These are phyloP conservation scores for Tephrocybe sp. DNA, from an alignment of 768 basidiomycete species.

Conservation along the genomic window DNA sequence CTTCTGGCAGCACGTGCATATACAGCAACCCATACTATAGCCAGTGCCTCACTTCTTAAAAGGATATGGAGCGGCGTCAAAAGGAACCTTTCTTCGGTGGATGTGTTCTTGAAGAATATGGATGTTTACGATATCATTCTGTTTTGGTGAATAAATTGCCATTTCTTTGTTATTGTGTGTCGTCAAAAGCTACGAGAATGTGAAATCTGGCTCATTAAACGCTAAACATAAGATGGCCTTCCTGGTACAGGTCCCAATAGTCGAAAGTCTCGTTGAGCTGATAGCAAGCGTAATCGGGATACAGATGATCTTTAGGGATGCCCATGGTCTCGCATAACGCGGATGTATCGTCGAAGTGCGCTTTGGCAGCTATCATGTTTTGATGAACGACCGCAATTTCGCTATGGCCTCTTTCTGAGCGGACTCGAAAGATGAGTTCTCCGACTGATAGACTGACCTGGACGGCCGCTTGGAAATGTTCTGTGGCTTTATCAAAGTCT, in stretches of 20 bases:
- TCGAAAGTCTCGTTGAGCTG: not conserved
- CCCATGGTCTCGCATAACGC: constrained; percentile 7
- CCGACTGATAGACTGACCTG: not conserved
- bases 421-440: not conserved
- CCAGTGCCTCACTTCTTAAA: too few species aligned
- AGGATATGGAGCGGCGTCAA: too few species aligned
- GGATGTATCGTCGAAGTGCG: not conserved
- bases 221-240: not conserved
- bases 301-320: not conserved
- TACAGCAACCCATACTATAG: too few species aligned
- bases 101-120: too few species aligned
- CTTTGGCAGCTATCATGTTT: not conserved
- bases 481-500: not conserved
- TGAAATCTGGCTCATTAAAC: too few species aligned
- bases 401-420: constrained; percentile 5
- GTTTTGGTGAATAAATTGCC: too few species aligned
- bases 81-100: too few species aligned
- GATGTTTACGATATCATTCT: too few species aligned
- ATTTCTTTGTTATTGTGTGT: too few species aligned
- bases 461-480: not conserved
- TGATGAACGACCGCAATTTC: constrained; percentile 4
- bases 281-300: constrained; percentile 1
- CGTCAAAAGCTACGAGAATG: too few species aligned
- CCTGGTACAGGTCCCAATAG: constrained; percentile 5
- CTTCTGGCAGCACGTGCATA: too few species aligned